Conservation (phyloP, 345 rosid genomes). For the Euphorbia pulcherrima region DNA sequence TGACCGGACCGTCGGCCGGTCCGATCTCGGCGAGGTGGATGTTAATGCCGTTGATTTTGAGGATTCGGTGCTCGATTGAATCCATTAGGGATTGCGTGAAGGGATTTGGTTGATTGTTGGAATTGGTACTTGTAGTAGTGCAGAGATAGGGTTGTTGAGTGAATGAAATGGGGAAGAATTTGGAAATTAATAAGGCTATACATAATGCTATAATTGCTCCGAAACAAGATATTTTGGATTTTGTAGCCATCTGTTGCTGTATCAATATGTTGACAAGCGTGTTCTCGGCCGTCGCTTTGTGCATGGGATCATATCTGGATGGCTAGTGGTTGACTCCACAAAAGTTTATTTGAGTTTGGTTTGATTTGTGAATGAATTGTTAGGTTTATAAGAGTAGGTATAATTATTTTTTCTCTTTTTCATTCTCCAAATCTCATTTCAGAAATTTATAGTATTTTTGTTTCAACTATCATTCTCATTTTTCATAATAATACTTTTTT, state of each 20-base stretch:
- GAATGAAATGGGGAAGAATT: neutral
- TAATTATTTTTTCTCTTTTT: too few species aligned
- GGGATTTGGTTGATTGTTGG: neutral
- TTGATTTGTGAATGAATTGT: too few species aligned
- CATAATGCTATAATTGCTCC: neutral
- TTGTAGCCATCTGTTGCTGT: neutral
- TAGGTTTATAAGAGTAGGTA: too few species aligned
- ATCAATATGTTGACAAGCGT: too few species aligned
- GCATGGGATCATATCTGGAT: too few species aligned
- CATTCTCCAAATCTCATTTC: too few species aligned
- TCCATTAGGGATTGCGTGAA: neutral
- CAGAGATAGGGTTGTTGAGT: neutral
- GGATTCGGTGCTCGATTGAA: conserved; percentile 13
- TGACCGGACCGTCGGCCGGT: conserved; percentile 19
- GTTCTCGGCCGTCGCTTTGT: too few species aligned
- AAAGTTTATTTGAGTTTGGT: too few species aligned
- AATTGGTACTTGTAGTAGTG: neutral
- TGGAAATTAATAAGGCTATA: neutral
- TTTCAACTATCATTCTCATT: too few species aligned
- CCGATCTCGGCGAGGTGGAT: conserved; percentile 29
- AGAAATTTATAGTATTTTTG: too few species aligned
- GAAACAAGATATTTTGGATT: neutral
- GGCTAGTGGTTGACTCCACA: too few species aligned
- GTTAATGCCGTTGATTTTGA: conserved; percentile 25
- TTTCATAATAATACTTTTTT: too few species aligned